A percentile compares a stretch with the other conserved stretches of the same genome.
These are phyloP conservation scores for Elongisporangium anandrum DNA, from an alignment of 352 stramenopile genomes.

Conservation along the genomic window DNA sequence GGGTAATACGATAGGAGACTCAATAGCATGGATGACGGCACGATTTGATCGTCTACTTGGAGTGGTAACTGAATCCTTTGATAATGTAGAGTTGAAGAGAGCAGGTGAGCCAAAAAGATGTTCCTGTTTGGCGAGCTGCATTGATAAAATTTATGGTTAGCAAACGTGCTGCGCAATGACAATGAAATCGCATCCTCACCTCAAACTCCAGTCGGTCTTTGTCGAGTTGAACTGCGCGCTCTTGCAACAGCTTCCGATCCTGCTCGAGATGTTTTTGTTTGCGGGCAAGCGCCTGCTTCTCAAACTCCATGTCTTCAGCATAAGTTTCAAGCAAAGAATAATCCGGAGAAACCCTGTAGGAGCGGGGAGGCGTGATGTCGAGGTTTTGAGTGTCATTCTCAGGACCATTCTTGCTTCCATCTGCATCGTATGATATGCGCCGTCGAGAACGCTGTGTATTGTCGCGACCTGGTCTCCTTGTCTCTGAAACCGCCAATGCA, in stretches of 20 bases:
- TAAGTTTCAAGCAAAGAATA: conserved; percentile 15
- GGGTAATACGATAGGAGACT: conserved; percentile 31
- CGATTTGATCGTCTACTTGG: conserved; percentile 11
- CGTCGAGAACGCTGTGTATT: background rate
- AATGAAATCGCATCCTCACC: conserved; percentile 17
- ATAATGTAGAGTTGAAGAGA: background rate
- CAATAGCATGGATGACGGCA: conserved; percentile 4
- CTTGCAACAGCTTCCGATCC: conserved; percentile 36
- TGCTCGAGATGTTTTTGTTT: conserved; percentile 34
- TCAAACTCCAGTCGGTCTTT: conserved; percentile 60
- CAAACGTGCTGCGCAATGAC: conserved; percentile 5
- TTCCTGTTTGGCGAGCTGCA: conserved; percentile 38
- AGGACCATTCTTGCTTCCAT: background rate
- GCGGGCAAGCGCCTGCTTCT: conserved; percentile 26
- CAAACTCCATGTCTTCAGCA: conserved; percentile 27
- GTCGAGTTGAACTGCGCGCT: conserved; percentile 52
- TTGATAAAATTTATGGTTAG: background rate
- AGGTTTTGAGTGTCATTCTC: conserved; percentile 3
- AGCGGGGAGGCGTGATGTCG: conserved; percentile 4
- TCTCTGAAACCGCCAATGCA: conserved; percentile 18
- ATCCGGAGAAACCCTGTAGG: conserved; percentile 6
- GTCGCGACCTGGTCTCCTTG: conserved; percentile 1
- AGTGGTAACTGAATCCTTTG: conserved; percentile 3
- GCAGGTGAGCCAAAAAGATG: conserved; percentile 14
- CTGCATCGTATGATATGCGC: background rate